phyloP scores from a whole-genome alignment of 768 basidiomycete species.

The Roridomyces roridus region DNA sequence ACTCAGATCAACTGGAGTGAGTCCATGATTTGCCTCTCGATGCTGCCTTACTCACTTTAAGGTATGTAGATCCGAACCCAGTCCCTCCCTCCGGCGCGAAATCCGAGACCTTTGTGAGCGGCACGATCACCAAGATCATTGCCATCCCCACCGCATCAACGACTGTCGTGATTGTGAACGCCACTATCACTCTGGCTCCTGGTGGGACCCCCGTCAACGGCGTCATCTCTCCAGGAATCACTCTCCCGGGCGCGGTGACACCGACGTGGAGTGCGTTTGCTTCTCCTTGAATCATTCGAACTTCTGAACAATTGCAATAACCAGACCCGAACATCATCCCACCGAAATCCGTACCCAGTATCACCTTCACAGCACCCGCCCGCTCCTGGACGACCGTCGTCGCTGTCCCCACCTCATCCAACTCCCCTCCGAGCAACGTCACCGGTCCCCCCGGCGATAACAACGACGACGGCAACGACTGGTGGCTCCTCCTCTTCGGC shows the following conservation, averaged over 20 bases:
- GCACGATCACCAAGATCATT: not conserved
- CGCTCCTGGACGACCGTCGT: not conserved
- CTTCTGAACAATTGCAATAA: too few species aligned
- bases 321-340: not conserved
- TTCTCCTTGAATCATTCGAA: too few species aligned
- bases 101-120: constrained; percentile 7
- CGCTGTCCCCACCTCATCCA: not conserved
- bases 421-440: not conserved
- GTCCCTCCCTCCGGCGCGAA: not conserved
- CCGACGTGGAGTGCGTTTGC: constrained; percentile 13
- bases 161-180: not conserved
- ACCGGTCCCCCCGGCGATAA: constrained; percentile 1
- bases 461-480: constrained; percentile 1
- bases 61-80: constrained; percentile 17
- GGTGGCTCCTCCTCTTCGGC: constrained; percentile 4
- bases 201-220: constrained; percentile 6
- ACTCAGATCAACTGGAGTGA: constrained; percentile 15
- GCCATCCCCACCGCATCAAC: not conserved
- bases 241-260: not conserved
- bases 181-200: constrained; percentile 6
- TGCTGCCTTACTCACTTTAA: not conserved
- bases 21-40: not conserved
- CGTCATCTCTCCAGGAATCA: not conserved
- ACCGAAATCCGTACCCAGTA: not conserved
- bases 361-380: constrained; percentile 8